Evolutionary conservation across 129 eudicot genomes (phyloP), one percentile per base, ranked within the genome.

Genomic region (Gnaphalium uliginosum): DNA sequence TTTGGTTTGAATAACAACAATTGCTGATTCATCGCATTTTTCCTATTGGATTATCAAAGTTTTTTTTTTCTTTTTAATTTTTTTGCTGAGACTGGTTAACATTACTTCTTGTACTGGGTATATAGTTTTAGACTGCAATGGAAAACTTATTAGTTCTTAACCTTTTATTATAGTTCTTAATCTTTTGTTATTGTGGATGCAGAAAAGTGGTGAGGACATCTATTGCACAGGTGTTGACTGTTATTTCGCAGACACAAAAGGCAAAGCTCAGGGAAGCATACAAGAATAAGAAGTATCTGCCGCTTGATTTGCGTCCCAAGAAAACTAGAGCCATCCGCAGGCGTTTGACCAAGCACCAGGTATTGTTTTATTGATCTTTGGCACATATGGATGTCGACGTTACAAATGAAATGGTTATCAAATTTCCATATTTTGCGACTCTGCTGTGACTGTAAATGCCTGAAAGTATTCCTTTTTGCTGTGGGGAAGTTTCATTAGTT

Each of bases 221-320:
- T 0, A 83, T 86, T 29, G 90, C 85, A 0, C 87, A 83, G 78
- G 87, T 86, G 67, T 64, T 83, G 79, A 86, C 90, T 41, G 87
- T 86, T 25, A 86, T 86, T 24, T 83, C 87, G 27, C 87, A 86
- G 86, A 86, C 83, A 24, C 90, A 86, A 62, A 86, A 86, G 79
- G 81, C 90, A 4, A 83, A 76, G 33, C 81, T 86, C 6, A 80
- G 87, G 60, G 87, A 83, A 51, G 90, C 83, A 9, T 86, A 86
- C 87, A 86, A 83, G 85, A 83, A 83, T 22, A 83, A 86, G 76
- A 86, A 83, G 77, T 86, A 86, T 54, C 7, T 86, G 78, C 87
- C 90, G 21, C 86, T 83, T 66, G 90, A 86, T 75, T 85, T 86
- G 69, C 87, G 90, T 64, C 87, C 90, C 11, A 86, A 86, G 90